Percentiles rank a stretch among this genome's conserved stretches.
Conservation (phyloP, 768 basidiomycete species). For the Macrolepiota albuminosa region DNA sequence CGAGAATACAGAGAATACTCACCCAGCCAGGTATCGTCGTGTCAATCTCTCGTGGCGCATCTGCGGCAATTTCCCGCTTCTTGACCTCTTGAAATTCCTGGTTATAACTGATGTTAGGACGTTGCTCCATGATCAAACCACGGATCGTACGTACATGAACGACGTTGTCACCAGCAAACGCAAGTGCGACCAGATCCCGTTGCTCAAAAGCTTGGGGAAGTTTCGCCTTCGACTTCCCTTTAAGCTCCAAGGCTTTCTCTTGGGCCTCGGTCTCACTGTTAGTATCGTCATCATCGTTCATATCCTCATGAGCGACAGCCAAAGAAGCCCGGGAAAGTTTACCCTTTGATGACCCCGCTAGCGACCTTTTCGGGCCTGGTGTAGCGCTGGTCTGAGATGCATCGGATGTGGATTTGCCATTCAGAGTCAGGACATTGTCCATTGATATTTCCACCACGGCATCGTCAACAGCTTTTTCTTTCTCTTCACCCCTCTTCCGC, state of each 20-base stretch:
- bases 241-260: conserved; percentile 40
- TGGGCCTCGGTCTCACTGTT: conserved; percentile 72
- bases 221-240: conserved; percentile 40
- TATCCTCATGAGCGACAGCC: conserved; percentile 39
- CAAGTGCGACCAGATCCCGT: conserved; percentile 86
- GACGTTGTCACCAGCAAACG: conserved; percentile 97
- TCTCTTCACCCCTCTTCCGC: conserved; percentile 52
- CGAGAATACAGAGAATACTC: conserved; percentile 22
- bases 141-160: conserved; percentile 65
- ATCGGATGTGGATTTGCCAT: conserved; percentile 29
- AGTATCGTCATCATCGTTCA: conserved; percentile 45
- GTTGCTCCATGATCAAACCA: not conserved
- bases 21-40: conserved; percentile 96
- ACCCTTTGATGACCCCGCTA: conserved; percentile 29
- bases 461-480: conserved; percentile 63
- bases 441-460: conserved; percentile 74
- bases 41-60: conserved; percentile 86
- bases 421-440: conserved; percentile 40
- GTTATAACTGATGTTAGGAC: not conserved
- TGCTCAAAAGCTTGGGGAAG: conserved; percentile 75
- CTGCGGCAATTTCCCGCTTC: conserved; percentile 72
- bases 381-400: conserved; percentile 33
- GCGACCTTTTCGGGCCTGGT: not conserved
- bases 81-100: conserved; percentile 89
- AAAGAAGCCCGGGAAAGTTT: conserved; percentile 15